These are phyloP conservation scores for Beauveria brongniartii DNA, from an alignment of 2,329 filamentous ascomycete species.

Conservation along the genomic window DNA sequence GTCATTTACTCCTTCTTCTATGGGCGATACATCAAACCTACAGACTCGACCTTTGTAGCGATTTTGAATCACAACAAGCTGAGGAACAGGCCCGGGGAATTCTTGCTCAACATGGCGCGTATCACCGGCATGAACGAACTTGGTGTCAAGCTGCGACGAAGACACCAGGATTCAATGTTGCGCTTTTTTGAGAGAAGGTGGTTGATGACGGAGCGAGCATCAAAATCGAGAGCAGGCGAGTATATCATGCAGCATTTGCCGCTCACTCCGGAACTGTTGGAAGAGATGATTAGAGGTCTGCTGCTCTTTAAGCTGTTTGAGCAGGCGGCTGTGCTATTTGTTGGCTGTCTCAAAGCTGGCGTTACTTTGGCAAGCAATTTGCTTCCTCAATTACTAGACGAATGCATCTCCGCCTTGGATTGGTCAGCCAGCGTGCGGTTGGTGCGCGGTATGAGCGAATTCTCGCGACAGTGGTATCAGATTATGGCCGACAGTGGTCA, in stretches of 20 bases:
- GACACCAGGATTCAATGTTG: constrained; percentile 20
- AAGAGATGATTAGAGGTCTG: constrained; percentile 40
- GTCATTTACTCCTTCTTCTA: constrained; percentile 44
- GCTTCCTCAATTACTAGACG: constrained; percentile 32
- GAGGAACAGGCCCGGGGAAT: constrained; percentile 31
- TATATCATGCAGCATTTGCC: constrained; percentile 33
- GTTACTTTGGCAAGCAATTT: constrained; percentile 22
- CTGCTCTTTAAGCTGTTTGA: constrained; percentile 38
- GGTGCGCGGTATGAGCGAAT: constrained; percentile 21
- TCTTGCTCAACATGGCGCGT: constrained; percentile 37
- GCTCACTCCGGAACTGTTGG: constrained; percentile 31
- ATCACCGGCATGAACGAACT: constrained; percentile 35
- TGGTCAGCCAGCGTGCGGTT: constrained; percentile 27
- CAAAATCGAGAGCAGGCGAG: constrained; percentile 21
- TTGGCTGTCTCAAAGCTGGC: constrained; percentile 29
- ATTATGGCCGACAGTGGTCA: constrained; percentile 18
- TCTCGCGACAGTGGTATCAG: constrained; percentile 19
- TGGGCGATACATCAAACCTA: constrained; percentile 36
- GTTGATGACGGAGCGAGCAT: constrained; percentile 18
- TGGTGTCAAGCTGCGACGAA: constrained; percentile 32
- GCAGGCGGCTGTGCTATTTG: constrained; percentile 35
- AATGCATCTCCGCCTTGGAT: constrained; percentile 34
- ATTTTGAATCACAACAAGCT: constrained; percentile 43
- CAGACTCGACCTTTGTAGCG: constrained; percentile 39
- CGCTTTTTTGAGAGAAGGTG: constrained; percentile 16